A percentile compares a stretch with the other conserved stretches of the same genome.
phyloP scores from a whole-genome alignment of 78 protist genomes.

The Dictyostelium intermedium region DNA sequence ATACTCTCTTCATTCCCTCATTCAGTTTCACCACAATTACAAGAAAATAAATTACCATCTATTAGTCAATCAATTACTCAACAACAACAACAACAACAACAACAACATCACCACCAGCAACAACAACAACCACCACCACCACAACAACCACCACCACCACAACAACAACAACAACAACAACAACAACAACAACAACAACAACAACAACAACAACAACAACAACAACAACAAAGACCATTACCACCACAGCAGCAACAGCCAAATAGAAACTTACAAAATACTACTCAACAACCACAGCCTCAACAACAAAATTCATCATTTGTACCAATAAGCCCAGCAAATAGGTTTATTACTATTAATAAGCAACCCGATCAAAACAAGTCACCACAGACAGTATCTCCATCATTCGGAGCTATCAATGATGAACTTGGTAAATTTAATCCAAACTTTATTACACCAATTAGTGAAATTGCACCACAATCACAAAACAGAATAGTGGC shows the following conservation, averaged over 20 bases:
- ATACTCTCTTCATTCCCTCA: background rate
- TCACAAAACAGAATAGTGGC: background rate
- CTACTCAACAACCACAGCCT: background rate
- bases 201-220: background rate
- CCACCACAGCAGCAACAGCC: background rate
- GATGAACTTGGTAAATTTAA: background rate
- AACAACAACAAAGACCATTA: background rate
- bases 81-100: background rate
- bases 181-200: background rate
- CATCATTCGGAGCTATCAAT: background rate
- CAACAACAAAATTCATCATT: background rate
- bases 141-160: background rate
- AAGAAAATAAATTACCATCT: background rate
- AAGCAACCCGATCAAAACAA: background rate
- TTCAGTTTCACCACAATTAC: background rate
- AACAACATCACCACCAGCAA: background rate
- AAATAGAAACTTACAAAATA: background rate
- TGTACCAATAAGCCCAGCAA: background rate
- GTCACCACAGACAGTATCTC: background rate
- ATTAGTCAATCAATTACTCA: background rate
- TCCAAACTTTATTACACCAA: background rate
- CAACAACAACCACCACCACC: background rate
- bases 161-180: background rate
- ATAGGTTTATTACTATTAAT: background rate
- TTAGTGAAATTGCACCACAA: background rate